phyloP scores from a whole-genome alignment of 2,329 filamentous ascomycete species.

The Fusarium sp. region DNA sequence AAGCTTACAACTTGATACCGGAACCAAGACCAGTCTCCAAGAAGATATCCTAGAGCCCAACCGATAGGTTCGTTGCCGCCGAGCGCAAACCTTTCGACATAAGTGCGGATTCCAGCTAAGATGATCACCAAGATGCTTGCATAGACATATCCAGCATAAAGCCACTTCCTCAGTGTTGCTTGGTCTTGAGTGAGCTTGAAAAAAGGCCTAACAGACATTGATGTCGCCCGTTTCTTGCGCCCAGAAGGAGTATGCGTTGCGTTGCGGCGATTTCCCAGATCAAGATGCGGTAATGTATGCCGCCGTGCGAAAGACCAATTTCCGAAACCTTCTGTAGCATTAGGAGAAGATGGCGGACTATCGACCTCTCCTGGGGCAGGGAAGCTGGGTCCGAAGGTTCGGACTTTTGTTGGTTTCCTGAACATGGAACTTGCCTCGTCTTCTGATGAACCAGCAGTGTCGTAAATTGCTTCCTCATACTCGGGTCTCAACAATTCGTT shows the following conservation, averaged over 20 bases:
- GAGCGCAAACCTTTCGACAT: conserved; percentile 77
- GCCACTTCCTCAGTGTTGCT: conserved; percentile 81
- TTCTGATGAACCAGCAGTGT: conserved; percentile 51
- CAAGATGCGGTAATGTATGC: conserved; percentile 66
- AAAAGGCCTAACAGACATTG: conserved; percentile 77
- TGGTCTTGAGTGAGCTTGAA: conserved; percentile 84
- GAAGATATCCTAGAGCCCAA: conserved; percentile 91
- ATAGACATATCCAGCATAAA: conserved; percentile 87
- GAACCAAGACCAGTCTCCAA: conserved; percentile 81
- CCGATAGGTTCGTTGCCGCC: conserved; percentile 83
- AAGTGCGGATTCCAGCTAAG: conserved; percentile 76
- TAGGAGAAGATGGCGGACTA: conserved; percentile 37
- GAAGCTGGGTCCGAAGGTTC: conserved; percentile 48
- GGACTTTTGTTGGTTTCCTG: conserved; percentile 47
- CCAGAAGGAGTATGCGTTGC: conserved; percentile 71
- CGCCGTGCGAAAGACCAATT: conserved; percentile 52
- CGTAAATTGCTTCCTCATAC: conserved; percentile 51
- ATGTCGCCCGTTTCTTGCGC: conserved; percentile 74
- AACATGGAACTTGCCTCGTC: conserved; percentile 48
- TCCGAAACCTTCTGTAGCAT: conserved; percentile 33
- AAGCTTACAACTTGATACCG: conserved; percentile 77
- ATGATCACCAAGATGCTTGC: conserved; percentile 73
- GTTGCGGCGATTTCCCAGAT: conserved; percentile 53
- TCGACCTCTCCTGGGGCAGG: conserved; percentile 30
- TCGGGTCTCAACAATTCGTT: conserved; percentile 53